phyloP scores from a whole-genome alignment of 495 filamentous ascomycete genomes.

The Hypoxylon cercidicola region DNA sequence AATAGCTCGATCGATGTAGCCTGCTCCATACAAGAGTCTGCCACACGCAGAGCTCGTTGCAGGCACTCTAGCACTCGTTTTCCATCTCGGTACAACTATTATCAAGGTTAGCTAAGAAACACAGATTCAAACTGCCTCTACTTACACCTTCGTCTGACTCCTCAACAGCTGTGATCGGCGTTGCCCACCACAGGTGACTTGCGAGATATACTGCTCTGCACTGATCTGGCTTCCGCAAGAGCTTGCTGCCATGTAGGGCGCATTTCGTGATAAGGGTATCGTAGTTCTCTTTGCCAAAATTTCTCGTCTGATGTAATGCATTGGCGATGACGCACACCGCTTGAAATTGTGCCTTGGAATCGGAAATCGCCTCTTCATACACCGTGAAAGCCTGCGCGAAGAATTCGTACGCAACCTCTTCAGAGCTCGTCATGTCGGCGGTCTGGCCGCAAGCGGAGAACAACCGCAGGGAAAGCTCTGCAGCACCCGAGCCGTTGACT shows the following conservation, averaged over 20 bases:
- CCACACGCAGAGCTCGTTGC: slow-evolving; percentile 93
- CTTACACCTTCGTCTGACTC: slow-evolving; percentile 88
- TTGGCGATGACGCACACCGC: slow-evolving; percentile 94
- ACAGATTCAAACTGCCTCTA: neutral
- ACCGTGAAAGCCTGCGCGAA: slow-evolving; percentile 98
- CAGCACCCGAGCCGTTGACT: slow-evolving; percentile 76
- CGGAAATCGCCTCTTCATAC: slow-evolving; percentile 94
- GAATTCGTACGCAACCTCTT: slow-evolving; percentile 97
- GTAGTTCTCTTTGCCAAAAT: slow-evolving; percentile 96
- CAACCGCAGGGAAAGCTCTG: slow-evolving; percentile 86
- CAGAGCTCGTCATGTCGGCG: slow-evolving; percentile 89
- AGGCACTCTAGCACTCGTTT: slow-evolving; percentile 97
- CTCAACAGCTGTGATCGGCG: slow-evolving; percentile 81
- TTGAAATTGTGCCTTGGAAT: slow-evolving; percentile 96
- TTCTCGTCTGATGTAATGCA: slow-evolving; percentile 83
- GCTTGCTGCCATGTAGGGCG: slow-evolving; percentile 94
- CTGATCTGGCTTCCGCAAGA: slow-evolving; percentile 97
- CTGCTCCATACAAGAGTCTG: slow-evolving; percentile 99
- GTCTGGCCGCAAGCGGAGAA: slow-evolving; percentile 93
- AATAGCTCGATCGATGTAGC: slow-evolving; percentile 97
- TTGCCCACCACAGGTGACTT: slow-evolving; percentile 97
- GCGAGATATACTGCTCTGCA: slow-evolving; percentile 96
- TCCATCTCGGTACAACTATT: slow-evolving; percentile 92
- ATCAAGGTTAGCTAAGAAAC: slow-evolving; percentile 8
- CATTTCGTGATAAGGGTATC: slow-evolving; percentile 98